Base-by-base conservation (phyloP, 2,329 filamentous ascomycete species). In the Byssochlamys sp. region DNA sequence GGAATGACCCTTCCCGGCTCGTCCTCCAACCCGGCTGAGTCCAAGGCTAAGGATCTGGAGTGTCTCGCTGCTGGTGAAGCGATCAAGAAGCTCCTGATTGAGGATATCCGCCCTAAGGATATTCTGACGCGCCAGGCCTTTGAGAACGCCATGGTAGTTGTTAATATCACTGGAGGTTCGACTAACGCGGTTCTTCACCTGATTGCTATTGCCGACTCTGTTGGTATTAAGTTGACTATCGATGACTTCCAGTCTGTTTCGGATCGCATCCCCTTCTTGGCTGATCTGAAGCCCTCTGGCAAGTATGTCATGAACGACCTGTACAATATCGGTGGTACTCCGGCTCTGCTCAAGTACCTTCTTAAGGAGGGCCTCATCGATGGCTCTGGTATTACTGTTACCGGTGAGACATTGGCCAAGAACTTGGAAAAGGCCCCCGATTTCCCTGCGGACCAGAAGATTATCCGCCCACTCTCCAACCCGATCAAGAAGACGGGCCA, bases 201-300 rank as follows among this genome's bases (percentile, higher is more conserved):
- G 53, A 89, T 94, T 69, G 89, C 89, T 67, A 91, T 92, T 58
- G 89, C 89, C 60, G 87, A 92, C 74, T 82, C 86, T 4, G 88
- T 90, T 25, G 89, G 88, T 66, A 81, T 94, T 70, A 88, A 90
- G 73, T 82, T 94, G 57, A 90, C 87, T 52, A 87, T 94, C 59
- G 89, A 94, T 65, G 89, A 94, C 75, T 92, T 92, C 83, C 89
- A 94, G 76, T 77, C 81, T 65, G 87, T 92, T 54, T 90, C 88
- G 0, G 86, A 94, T 77, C 83, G 85, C 53, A 90, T 82, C 19
- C 89, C 89, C 25, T 87, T 91, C 79, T 80, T 94, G 26, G 89
- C 89, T 7, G 88, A 94, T 70, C 78, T 94, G 49, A 91, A 92
- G 78, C 89, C 89, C 2, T 90, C 87, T 4, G 82, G 82, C 57